Base-by-base conservation (phyloP, 441 rosid genomes). In the Corymbia citriodora region DNA sequence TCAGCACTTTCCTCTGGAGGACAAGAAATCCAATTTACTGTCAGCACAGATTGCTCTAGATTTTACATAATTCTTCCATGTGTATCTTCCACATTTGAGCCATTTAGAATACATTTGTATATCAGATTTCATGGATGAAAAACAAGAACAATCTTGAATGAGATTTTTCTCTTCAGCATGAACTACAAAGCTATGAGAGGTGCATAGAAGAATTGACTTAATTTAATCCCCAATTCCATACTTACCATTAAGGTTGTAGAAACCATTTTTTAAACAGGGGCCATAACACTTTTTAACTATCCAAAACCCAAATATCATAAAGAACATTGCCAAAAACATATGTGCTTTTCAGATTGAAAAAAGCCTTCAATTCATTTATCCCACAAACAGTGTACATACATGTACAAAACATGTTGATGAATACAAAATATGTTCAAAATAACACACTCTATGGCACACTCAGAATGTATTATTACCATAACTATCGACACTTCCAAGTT, bases 401-500 rank as follows among this genome's bases (percentile, higher is more conserved):
- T 57, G 63, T 2, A 59, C 29, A 23, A 59, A 59, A 57, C 63
- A 57, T 23, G 63, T 57, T 14, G 61, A 57, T 0, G 1, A 21
- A 21, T 57, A 57, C 27, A 57, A 21, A 57, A 57, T 0, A 57
- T 23, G 63, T 0, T 59, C 63, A 59, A 59, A 59, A 23, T 59
- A 59, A 59, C 29, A 23, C 14, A 59, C 1, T 59, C 25, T 1
- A 59, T 2, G 0, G 29, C 63, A 23, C 23, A 57, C 29, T 59
- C 63, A 59, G 7, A 59, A 29, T 59, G 63, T 0, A 29, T 59
- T 59, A 59, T 23, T 59, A 23, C 0, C 5, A 23, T 57, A 59
- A 59, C 19, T 0, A 23, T 23, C 63, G 10, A 23, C 63, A 59
- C 63, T 59, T 2, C 0, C 0, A 13, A 29, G 23, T 59, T 59